Evolutionary conservation across 306 rosid species (phyloP), one percentile per base, ranked within the genome.

Genomic region (Hippophae tibetana): DNA sequence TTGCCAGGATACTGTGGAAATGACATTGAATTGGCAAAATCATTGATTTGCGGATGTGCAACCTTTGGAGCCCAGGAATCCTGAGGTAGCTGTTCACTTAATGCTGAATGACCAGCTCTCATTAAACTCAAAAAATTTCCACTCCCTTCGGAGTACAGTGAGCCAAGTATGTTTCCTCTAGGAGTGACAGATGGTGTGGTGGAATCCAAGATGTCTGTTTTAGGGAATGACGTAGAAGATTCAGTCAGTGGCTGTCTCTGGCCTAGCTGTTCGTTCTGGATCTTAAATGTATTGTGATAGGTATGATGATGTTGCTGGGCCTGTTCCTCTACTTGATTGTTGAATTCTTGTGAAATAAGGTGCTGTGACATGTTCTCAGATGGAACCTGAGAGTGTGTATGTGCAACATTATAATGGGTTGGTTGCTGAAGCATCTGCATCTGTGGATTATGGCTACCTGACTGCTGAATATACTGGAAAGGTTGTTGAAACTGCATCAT

Each of bases 401-500:
- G 94, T 63, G 83, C 69, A 61, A 78, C 72, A 74, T 69, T 88
- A 45, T 76, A 69, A 63, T 85, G 64, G 23, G 47, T 57, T 3
- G 87, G 74, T 63, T 82, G 80, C 43, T 75, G 95, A 53, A 81
- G 96, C 62, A 85, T 74, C 70, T 88, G 96, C 81, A 82, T 52
- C 53, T 77, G 65, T 43, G 87, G 70, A 76, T 65, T 72, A 49
- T 63, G 74, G 67, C 71, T 74, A 58, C 82, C 86, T 53, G 84
- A 64, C 71, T 82, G 96, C 69, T 82, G 93, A 60, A 72, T 69
- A 71, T 74, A 87, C 54, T 78, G 82, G 72, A 80, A 75, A 62
- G 95, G 93, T 69, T 84, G 89, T 68, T 84, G 96, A 72, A 75
- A 77, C 64, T 71, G 80, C 88, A 88, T 75, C 75, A 88, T 75